Evolutionary conservation across 306 rosid genomes (phyloP).

Genomic region (Vigna unguiculata): DNA sequence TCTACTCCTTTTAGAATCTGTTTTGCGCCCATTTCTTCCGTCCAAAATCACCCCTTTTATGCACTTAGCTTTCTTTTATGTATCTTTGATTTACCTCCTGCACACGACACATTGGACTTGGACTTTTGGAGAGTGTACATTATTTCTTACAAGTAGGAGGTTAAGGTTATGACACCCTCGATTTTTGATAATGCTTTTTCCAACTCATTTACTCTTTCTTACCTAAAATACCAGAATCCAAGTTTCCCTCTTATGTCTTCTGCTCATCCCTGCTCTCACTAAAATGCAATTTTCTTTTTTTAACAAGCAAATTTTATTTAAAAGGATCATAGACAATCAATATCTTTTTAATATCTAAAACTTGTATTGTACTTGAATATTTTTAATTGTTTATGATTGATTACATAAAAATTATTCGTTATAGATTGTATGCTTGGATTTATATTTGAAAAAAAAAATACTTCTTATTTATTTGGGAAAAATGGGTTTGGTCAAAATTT

Average conservation of each 20-base stretch:
- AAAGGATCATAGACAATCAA: background rate
- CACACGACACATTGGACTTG: constrained; percentile 32
- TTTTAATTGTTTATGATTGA: too few species aligned
- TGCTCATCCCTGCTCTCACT: background rate
- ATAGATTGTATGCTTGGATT: too few species aligned
- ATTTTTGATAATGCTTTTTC: constrained; percentile 43
- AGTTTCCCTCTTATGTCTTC: background rate
- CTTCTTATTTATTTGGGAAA: too few species aligned
- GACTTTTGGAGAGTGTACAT: constrained; percentile 55
- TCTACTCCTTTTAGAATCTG: too few species aligned
- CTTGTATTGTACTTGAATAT: too few species aligned
- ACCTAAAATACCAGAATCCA: constrained; percentile 9
- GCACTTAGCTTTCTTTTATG: constrained; percentile 33
- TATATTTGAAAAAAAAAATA: too few species aligned
- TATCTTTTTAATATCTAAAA: too few species aligned
- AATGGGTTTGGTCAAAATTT: too few species aligned
- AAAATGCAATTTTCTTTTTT: too few species aligned
- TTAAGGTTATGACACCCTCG: too few species aligned
- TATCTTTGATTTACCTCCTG: constrained; percentile 30
- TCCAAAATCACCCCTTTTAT: constrained; percentile 44
- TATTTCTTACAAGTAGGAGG: constrained; percentile 46
- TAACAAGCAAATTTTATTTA: background rate
- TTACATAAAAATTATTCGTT: too few species aligned
- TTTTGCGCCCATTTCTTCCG: constrained; percentile 21
- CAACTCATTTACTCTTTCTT: constrained; percentile 1